Percentiles rank a stretch among this genome's conserved stretches.
phyloP scores from a whole-genome alignment of 2,329 filamentous ascomycete species.

The Alternaria gansuensis region DNA sequence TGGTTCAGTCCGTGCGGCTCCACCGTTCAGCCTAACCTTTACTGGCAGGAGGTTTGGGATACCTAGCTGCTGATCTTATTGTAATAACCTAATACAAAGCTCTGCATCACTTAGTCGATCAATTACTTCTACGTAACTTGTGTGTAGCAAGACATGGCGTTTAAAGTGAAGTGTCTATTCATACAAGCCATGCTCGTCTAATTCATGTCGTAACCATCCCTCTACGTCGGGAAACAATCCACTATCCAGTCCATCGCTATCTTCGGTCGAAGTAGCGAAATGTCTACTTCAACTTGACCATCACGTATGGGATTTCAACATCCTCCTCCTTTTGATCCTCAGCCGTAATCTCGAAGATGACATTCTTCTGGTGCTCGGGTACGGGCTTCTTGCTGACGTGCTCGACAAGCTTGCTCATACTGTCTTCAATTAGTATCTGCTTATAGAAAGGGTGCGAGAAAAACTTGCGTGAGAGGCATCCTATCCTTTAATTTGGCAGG shows the following conservation, averaged over 20 bases:
- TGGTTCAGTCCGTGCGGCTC: background rate
- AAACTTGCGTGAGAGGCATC: conserved; percentile 71
- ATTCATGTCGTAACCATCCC: conserved; percentile 10
- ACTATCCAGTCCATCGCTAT: conserved; percentile 1
- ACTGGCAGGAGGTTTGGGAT: background rate
- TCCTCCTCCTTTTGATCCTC: conserved; percentile 91
- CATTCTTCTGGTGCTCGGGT: conserved; percentile 88
- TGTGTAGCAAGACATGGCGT: background rate
- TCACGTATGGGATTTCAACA: conserved; percentile 96
- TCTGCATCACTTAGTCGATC: too few species aligned
- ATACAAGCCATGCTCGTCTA: conserved; percentile 36
- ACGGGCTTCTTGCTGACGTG: conserved; percentile 91
- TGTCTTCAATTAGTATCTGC: conserved; percentile 54
- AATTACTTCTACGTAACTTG: too few species aligned
- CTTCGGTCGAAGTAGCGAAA: background rate
- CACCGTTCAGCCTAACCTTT: background rate
- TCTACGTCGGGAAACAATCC: background rate
- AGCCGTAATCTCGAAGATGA: conserved; percentile 93
- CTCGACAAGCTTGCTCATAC: conserved; percentile 87
- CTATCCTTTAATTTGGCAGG: conserved; percentile 84
- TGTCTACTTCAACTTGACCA: conserved; percentile 73
- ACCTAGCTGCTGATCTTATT: too few species aligned
- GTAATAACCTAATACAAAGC: too few species aligned
- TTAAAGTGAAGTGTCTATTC: conserved; percentile 22
- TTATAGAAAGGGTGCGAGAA: background rate